Base-by-base conservation (phyloP, 192 early-diverging fungal species). In the Podochytrium sp. region DNA sequence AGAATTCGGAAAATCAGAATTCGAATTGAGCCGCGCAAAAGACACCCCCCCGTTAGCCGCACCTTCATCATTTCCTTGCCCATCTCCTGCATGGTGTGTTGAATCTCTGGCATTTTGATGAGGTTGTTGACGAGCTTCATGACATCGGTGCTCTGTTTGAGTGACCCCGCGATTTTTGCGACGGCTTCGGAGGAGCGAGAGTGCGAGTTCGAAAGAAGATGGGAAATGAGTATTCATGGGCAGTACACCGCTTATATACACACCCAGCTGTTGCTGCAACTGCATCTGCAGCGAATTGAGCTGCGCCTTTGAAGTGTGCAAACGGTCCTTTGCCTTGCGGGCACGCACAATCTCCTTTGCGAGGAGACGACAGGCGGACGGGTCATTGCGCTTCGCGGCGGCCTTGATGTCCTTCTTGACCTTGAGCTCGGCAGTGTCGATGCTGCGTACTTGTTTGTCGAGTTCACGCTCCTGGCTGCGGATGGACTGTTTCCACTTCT, bases 11-110 rank as follows among this genome's bases (percentile, higher is more conserved):
- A n/a, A n/a, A n/a, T n/a, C n/a, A n/a, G 47, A 49, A 14, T 49
- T 49, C n/a, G 12, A n/a, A 23, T 12, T 43, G 12, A 25, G 52
- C 40, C 25, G 41, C 25, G 14, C 2, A 10, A 51, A 76, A 49
- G 60, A 66, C 12, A 77, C 23, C 2, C 43, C 0, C 18, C 56
- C 23, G 56, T 16, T 25, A 16, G 20, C 20, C 63, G 51, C 80
- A 93, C 92, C 87, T 92, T 97, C 81, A 93, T 96, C 97, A 99
- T 97, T 79, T 99, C 97, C 84, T 81, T 90, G 10, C 91, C 90
- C 91, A 99, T 91, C 83, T 98, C 94, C 75, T 92, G 91, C 90
- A 99, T 92, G 16, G 88, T 85, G 30, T 84, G 71, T 52, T 91
- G 87, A 40, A 99, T 88, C 81, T 95, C 89, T 33, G 95, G 96